These are phyloP conservation scores for Anthoceros angustus DNA, from an alignment of 225 moss, liverwort and hornwort species.

Conservation along the genomic window DNA sequence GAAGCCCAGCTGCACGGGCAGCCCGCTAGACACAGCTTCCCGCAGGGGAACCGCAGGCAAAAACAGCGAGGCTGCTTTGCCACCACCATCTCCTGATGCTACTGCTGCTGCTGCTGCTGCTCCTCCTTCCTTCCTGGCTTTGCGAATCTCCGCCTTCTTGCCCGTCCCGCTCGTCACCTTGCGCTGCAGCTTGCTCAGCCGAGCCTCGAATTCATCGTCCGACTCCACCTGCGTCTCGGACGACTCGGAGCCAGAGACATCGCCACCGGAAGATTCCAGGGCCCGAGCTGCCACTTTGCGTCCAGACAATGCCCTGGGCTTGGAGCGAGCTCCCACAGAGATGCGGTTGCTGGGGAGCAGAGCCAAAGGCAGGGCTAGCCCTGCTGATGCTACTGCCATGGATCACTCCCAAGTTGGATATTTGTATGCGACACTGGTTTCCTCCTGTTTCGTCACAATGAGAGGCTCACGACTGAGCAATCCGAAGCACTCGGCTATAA, in stretches of 20 bases:
- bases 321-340: no score
- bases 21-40: slow-evolving; percentile 37
- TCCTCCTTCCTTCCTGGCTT: slow-evolving; percentile 37
- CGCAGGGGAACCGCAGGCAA: slow-evolving; percentile 31
- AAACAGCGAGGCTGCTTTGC: slow-evolving; percentile 14
- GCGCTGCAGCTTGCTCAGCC: slow-evolving; percentile 35
- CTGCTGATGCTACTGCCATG: no score
- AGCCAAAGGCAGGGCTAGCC: no score
- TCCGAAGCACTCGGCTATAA: no score
- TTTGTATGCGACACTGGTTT: no score
- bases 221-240: background rate
- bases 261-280: no score
- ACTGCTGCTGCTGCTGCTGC: background rate
- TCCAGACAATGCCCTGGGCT: no score
- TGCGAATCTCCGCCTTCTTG: slow-evolving; percentile 47
- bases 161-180: slow-evolving; percentile 46
- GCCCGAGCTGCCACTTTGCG: no score
- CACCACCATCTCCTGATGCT: background rate
- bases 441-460: no score
- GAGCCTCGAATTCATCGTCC: slow-evolving; percentile 34
- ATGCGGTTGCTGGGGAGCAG: no score
- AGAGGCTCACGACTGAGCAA: no score
- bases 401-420: no score
- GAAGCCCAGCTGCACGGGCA: slow-evolving; percentile 35
- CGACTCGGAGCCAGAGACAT: background rate